Conservation (phyloP, 1,139 yeast genomes). For the Debaryomyces coudertii region DNA sequence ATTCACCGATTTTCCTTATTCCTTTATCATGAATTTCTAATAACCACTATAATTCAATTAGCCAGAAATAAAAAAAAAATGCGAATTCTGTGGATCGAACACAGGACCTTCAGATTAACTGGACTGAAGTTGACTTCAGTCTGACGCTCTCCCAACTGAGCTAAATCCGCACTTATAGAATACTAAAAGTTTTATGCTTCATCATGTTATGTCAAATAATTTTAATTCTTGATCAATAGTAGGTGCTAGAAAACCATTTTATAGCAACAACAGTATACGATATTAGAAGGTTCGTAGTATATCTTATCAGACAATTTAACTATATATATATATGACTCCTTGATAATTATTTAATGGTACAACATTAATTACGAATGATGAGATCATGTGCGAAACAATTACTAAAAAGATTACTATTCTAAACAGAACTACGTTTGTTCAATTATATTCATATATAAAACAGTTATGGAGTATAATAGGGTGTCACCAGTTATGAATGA, state of each 20-base stretch:
- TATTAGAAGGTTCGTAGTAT: too few relatives aligned
- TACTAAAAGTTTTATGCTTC: not conserved
- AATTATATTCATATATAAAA: not conserved
- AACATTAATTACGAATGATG: not conserved
- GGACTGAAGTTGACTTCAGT: conserved; percentile 59
- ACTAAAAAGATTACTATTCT: too few relatives aligned
- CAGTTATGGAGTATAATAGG: conserved; percentile 1
- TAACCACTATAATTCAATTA: conserved; percentile 5
- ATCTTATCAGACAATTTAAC: too few relatives aligned
- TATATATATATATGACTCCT: too few relatives aligned
- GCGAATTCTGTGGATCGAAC: conserved; percentile 60
- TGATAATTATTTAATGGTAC: too few relatives aligned
- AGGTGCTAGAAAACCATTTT: not conserved
- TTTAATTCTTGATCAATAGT: too few relatives aligned
- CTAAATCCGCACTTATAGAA: conserved; percentile 56
- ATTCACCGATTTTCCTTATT: not conserved
- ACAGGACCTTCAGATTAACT: conserved; percentile 67
- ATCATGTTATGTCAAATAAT: too few relatives aligned
- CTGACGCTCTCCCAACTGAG: conserved; percentile 93
- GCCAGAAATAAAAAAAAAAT: conserved; percentile 23
- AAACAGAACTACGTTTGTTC: too few relatives aligned
- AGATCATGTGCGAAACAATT: not conserved
- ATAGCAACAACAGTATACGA: not conserved
- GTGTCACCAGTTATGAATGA: not conserved
- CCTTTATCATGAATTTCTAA: not conserved